phyloP scores from a whole-genome alignment of 176 grass and related monocot species.

The Carex pumila region DNA sequence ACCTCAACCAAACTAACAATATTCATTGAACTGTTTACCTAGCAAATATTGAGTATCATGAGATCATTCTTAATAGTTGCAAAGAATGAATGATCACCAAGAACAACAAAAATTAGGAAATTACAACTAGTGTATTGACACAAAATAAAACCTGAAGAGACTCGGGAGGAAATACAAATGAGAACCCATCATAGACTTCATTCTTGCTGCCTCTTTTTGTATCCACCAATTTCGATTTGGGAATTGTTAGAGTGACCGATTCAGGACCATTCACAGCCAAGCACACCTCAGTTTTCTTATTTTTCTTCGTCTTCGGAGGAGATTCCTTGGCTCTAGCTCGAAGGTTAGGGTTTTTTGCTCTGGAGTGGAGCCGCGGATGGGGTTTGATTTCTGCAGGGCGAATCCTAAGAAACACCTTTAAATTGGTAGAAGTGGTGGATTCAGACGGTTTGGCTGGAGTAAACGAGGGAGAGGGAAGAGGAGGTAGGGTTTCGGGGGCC shows the following conservation, averaged over 20 bases:
- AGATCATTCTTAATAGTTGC: not conserved
- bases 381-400: slow-evolving; percentile 31
- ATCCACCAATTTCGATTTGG: slow-evolving; percentile 46
- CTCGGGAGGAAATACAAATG: slow-evolving; percentile 54
- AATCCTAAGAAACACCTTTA: slow-evolving; percentile 83
- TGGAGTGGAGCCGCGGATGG: not conserved
- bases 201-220: slow-evolving; percentile 40
- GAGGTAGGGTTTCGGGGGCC: slow-evolving; percentile 10
- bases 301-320: slow-evolving; percentile 26
- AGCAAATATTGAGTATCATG: not conserved
- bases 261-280: slow-evolving; percentile 41
- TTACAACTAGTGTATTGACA: not conserved
- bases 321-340: slow-evolving; percentile 9
- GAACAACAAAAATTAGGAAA: not conserved
- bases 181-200: slow-evolving; percentile 80
- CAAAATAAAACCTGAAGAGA: slow-evolving; percentile 48
- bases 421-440: slow-evolving; percentile 5
- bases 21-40: not conserved
- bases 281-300: slow-evolving; percentile 30
- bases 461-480: not conserved
- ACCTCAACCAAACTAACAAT: not conserved
- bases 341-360: not conserved
- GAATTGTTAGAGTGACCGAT: slow-evolving; percentile 61
- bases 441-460: not conserved
- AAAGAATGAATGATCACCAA: not conserved